A percentile compares a stretch with the other conserved stretches of the same genome.
Evolutionary conservation across 1,284 basidiomycete genomes (phyloP).

Genomic region (Austroboletus novae-zelandiae): DNA sequence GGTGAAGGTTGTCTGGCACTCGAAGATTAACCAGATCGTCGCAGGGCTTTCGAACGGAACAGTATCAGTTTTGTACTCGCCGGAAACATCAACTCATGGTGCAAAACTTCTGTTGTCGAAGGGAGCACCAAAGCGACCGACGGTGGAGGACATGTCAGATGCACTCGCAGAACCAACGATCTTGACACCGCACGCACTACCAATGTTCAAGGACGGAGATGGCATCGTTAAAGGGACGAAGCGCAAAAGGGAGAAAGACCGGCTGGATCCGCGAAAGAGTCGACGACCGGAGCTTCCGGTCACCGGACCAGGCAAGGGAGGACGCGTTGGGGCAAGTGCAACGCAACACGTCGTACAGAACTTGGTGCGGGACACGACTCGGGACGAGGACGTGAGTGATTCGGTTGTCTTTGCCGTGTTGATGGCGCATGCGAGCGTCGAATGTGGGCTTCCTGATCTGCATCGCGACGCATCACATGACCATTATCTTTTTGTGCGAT

Average conservation of each 20-base stretch:
- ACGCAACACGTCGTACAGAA: conserved; percentile 95
- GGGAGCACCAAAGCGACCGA: conserved; percentile 67
- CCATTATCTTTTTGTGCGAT: conserved; percentile 13
- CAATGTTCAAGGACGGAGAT: conserved; percentile 86
- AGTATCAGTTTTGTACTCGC: conserved; percentile 89
- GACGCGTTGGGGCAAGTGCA: conserved; percentile 91
- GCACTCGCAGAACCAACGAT: conserved; percentile 81
- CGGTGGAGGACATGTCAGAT: conserved; percentile 82
- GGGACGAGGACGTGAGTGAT: conserved; percentile 88
- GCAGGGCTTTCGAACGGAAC: conserved; percentile 85
- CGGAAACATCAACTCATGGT: conserved; percentile 83
- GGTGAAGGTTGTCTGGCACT: conserved; percentile 89
- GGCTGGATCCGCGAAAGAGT: conserved; percentile 87
- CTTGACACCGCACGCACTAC: conserved; percentile 84
- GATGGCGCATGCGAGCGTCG: background rate
- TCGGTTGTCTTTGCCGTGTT: conserved; percentile 6
- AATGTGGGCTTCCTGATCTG: conserved; percentile 10
- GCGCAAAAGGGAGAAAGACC: conserved; percentile 84
- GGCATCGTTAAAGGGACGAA: conserved; percentile 69
- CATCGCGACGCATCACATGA: conserved; percentile 15
- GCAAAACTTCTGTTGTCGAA: conserved; percentile 86
- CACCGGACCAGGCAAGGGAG: conserved; percentile 87
- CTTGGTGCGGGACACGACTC: conserved; percentile 82
- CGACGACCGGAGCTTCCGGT: conserved; percentile 90
- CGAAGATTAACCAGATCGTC: conserved; percentile 97